Percentiles rank a stretch among this genome's conserved stretches.
These are phyloP conservation scores for Clavariopsis aquatica DNA, from an alignment of 495 filamentous ascomycete genomes.

Conservation along the genomic window DNA sequence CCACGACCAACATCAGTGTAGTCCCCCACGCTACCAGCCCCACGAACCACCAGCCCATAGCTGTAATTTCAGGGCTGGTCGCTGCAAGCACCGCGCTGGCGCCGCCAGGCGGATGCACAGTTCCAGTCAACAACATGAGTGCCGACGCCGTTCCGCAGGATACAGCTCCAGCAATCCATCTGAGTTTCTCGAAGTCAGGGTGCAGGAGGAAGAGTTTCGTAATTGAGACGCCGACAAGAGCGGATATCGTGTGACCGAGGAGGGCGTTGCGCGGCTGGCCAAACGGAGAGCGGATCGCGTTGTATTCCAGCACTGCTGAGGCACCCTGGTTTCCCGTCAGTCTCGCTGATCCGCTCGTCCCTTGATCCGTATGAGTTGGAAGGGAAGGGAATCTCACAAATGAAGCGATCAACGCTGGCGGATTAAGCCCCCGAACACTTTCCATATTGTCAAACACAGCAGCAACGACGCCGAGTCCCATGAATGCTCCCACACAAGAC, in stretches of 20 bases:
- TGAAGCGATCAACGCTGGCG: conserved; percentile 38
- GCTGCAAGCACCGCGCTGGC: conserved; percentile 82
- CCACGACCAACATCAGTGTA: conserved; percentile 64
- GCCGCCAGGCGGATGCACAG: conserved; percentile 84
- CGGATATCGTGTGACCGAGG: conserved; percentile 68
- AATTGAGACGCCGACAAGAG: conserved; percentile 65
- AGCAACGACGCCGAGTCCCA: conserved; percentile 38
- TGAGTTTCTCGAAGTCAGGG: conserved; percentile 54
- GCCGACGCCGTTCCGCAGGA: conserved; percentile 68
- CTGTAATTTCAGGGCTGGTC: conserved; percentile 55
- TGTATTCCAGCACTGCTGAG: conserved; percentile 45
- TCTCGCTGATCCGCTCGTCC: neutral
- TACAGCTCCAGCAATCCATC: conserved; percentile 70
- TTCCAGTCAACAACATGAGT: conserved; percentile 75
- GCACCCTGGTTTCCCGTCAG: conserved; percentile 35
- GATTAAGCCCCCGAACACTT: conserved; percentile 28
- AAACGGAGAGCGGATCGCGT: conserved; percentile 70
- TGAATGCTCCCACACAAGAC: conserved; percentile 40
- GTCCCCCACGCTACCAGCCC: conserved; percentile 67
- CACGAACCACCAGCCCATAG: conserved; percentile 73
- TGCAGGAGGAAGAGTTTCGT: conserved; percentile 72
- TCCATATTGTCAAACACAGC: conserved; percentile 36
- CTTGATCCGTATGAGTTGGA: neutral
- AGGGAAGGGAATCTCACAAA: conserved; percentile 29
- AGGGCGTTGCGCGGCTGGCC: conserved; percentile 79